A percentile compares a stretch with the other conserved stretches of the same genome.
phyloP scores from a whole-genome alignment of 2,329 filamentous ascomycete species.

The Epichloe scottii region DNA sequence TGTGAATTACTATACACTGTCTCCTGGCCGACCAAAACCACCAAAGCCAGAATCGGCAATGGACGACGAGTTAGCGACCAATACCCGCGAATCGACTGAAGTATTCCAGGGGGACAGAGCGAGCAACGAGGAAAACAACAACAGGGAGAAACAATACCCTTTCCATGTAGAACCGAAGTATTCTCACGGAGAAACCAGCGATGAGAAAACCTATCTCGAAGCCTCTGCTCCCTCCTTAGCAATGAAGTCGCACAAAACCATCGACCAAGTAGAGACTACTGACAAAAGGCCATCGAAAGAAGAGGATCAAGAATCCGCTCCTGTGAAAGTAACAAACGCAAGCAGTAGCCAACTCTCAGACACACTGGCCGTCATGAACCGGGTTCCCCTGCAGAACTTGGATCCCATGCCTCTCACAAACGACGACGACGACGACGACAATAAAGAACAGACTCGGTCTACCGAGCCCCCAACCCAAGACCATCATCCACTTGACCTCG shows the following conservation, averaged over 20 bases:
- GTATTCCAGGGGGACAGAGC: neutral
- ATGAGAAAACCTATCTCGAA: neutral
- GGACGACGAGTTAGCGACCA: neutral
- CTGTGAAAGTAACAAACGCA: neutral
- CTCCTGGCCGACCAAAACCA: constrained; percentile 54
- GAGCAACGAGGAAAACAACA: neutral
- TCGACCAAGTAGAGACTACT: neutral
- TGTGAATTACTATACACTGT: constrained; percentile 84
- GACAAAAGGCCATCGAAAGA: neutral
- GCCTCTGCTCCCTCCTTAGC: neutral
- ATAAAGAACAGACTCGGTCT: neutral
- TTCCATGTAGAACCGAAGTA: neutral
- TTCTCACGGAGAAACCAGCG: neutral
- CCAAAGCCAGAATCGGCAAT: constrained; percentile 8
- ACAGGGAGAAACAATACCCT: too few species aligned
- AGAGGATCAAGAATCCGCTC: neutral
- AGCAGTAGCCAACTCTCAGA: neutral
- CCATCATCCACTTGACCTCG: constrained; percentile 7
- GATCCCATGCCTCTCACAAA: constrained; percentile 25
- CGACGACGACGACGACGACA: too few species aligned
- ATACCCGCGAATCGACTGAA: too few species aligned
- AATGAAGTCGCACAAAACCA: neutral
- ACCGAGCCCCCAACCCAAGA: neutral
- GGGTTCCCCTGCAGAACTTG: constrained; percentile 21
- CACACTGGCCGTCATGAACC: constrained; percentile 6